These are phyloP conservation scores for Rosa persica DNA, from an alignment of 306 rosid species.

Conservation along the genomic window DNA sequence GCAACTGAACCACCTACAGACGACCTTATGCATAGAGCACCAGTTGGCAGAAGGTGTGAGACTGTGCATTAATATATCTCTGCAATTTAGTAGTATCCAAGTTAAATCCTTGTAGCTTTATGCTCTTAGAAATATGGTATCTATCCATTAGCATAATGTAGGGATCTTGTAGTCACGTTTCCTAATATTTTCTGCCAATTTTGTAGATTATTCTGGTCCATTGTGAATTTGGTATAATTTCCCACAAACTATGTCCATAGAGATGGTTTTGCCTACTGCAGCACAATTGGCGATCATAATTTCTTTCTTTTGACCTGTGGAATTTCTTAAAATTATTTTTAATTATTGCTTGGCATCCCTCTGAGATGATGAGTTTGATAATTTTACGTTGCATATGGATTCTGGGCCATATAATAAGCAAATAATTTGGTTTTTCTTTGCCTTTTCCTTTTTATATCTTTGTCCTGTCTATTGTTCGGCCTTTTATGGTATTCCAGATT, in stretches of 20 bases:
- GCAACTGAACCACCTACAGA: slow-evolving; percentile 99
- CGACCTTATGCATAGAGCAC: slow-evolving; percentile 75
- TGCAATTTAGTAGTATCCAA: slow-evolving; percentile 6
- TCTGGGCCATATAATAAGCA: not conserved
- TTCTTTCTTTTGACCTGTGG: not conserved
- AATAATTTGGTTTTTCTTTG: not conserved
- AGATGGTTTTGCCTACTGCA: not conserved
- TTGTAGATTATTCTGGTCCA: not conserved
- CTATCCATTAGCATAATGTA: slow-evolving; percentile 11
- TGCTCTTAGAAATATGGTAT: slow-evolving; percentile 15
- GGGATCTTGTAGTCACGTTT: not conserved
- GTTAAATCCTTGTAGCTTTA: slow-evolving; percentile 1
- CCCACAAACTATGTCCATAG: not conserved
- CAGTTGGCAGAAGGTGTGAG: slow-evolving; percentile 91
- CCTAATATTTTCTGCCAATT: not conserved
- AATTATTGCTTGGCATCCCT: not conserved
- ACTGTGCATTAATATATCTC: not conserved
- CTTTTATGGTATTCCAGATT: not conserved
- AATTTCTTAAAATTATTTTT: not conserved
- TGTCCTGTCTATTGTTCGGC: not conserved
- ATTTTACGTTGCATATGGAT: not conserved
- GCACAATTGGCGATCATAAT: not conserved
- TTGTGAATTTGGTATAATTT: not conserved
- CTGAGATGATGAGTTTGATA: slow-evolving; percentile 6
- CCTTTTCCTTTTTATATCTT: not conserved